Evolutionary conservation across 257 asterid species (phyloP).

Genomic region (Nyctanthes arbortristis): DNA sequence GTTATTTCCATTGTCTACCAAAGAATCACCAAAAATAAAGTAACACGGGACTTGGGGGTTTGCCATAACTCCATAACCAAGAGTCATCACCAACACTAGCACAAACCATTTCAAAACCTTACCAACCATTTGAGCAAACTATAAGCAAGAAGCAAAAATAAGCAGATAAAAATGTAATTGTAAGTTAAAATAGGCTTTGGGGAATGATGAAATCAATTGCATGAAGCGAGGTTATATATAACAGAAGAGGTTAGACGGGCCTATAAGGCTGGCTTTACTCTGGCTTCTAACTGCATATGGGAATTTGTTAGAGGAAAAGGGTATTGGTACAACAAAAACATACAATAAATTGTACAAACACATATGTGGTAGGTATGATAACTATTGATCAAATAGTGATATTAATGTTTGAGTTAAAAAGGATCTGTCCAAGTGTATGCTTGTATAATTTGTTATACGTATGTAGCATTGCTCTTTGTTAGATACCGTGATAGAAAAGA

Average conservation of each 20-base stretch:
- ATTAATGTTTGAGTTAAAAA: too few species aligned
- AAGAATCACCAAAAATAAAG: slow-evolving; percentile 71
- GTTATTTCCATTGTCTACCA: slow-evolving; percentile 75
- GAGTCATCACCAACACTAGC: slow-evolving; percentile 19
- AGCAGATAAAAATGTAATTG: background rate
- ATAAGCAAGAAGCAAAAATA: background rate
- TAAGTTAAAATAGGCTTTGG: slow-evolving; percentile 11
- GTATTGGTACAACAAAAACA: background rate
- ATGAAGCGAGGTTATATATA: background rate
- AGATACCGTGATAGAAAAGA: too few species aligned
- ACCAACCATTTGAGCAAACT: slow-evolving; percentile 31
- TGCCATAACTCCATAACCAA: slow-evolving; percentile 31
- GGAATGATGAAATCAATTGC: slow-evolving; percentile 37
- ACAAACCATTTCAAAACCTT: slow-evolving; percentile 27
- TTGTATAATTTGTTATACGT: too few species aligned
- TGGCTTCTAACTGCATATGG: slow-evolving; percentile 11
- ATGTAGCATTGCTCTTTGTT: too few species aligned
- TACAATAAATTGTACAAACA: too few species aligned
- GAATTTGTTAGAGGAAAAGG: slow-evolving; percentile 39
- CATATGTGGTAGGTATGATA: too few species aligned
- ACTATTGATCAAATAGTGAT: too few species aligned
- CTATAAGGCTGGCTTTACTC: slow-evolving; percentile 18
- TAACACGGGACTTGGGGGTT: slow-evolving; percentile 71
- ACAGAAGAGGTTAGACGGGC: slow-evolving; percentile 10
- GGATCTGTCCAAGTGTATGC: too few species aligned